phyloP scores from a whole-genome alignment of 768 basidiomycete genomes.

The Roridomyces roridus region DNA sequence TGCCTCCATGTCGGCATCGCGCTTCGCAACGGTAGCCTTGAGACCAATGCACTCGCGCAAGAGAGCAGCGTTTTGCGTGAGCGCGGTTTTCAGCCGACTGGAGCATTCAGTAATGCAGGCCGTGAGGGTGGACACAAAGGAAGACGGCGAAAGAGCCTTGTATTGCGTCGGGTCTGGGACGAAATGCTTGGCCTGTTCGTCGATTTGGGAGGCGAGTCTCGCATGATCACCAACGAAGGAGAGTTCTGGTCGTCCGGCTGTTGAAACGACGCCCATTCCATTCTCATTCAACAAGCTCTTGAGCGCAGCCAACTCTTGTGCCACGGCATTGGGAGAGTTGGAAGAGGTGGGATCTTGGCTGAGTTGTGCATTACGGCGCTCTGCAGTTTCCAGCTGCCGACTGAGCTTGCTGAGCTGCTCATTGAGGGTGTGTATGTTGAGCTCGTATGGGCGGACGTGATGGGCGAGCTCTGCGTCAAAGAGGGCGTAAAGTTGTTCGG shows the following conservation, averaged over 20 bases:
- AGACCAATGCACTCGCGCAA: background rate
- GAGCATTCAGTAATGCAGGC: background rate
- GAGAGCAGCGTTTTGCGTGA: background rate
- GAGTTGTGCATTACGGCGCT: background rate
- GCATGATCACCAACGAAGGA: conserved; percentile 8
- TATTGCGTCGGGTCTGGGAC: background rate
- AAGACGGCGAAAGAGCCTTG: conserved; percentile 3
- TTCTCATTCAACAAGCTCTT: background rate
- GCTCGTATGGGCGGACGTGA: conserved; percentile 10
- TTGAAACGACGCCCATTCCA: background rate
- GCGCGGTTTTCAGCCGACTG: background rate
- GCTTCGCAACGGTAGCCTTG: background rate
- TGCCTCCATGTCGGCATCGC: background rate
- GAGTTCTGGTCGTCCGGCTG: background rate
- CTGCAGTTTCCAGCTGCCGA: background rate
- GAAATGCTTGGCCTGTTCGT: background rate
- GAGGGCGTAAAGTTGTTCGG: conserved; percentile 1
- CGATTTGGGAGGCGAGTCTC: background rate
- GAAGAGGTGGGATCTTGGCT: background rate
- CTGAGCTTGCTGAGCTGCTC: background rate
- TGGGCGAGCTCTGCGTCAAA: conserved; percentile 9
- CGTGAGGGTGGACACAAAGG: conserved; percentile 8
- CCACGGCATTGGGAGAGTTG: background rate
- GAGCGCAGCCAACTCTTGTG: background rate
- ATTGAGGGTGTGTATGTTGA: background rate